Conservation (phyloP, 306 rosid genomes). For the Gleditsia sinensis region DNA sequence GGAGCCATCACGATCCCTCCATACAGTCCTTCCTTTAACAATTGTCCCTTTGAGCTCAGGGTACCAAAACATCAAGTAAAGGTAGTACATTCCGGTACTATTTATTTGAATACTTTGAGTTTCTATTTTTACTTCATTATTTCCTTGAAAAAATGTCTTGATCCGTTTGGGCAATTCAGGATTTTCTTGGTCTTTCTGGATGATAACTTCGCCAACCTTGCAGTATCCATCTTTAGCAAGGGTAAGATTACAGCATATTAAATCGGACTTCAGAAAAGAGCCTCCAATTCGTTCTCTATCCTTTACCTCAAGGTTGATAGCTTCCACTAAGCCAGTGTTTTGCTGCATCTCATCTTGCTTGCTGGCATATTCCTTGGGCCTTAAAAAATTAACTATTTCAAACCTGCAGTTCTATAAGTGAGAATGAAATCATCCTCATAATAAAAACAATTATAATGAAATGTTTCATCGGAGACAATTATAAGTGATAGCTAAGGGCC, state of each 20-base stretch:
- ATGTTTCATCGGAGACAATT: not conserved
- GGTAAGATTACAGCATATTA: constrained; percentile 58
- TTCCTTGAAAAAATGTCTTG: constrained; percentile 69
- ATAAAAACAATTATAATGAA: not conserved
- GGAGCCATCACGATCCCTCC: constrained; percentile 92
- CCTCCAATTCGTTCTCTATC: constrained; percentile 79
- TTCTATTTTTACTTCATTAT: constrained; percentile 36
- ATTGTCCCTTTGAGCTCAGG: constrained; percentile 67
- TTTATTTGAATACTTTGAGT: constrained; percentile 45
- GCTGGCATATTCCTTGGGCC: constrained; percentile 63
- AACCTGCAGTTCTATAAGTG: constrained; percentile 58
- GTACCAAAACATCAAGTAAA: constrained; percentile 85
- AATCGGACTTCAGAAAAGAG: constrained; percentile 56
- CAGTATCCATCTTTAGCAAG: constrained; percentile 55
- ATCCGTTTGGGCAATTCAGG: constrained; percentile 60
- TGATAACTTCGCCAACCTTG: constrained; percentile 71
- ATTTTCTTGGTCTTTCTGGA: constrained; percentile 53
- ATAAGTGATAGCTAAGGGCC: not conserved
- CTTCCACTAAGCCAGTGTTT: constrained; percentile 81
- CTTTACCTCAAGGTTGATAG: constrained; percentile 75
- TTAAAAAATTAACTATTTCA: constrained; percentile 59
- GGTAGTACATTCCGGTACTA: constrained; percentile 95
- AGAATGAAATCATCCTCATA: constrained; percentile 23
- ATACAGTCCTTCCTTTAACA: constrained; percentile 77
- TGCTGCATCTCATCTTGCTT: constrained; percentile 61